phyloP scores from a whole-genome alignment of 2,329 filamentous ascomycete species.

The Paecilomyces dactylethromorphus region DNA sequence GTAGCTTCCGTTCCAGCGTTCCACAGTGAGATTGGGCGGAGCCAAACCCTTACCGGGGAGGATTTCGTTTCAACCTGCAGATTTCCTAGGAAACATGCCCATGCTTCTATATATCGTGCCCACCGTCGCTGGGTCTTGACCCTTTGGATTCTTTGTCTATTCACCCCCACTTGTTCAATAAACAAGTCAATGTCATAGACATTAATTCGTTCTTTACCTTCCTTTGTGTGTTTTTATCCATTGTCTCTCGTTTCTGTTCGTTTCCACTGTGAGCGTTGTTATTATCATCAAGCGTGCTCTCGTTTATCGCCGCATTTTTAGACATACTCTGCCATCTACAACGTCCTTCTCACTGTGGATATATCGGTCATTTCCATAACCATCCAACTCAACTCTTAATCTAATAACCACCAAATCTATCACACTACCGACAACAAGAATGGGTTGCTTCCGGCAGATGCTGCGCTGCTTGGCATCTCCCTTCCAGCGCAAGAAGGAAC shows the following conservation, averaged over 20 bases:
- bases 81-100: not conserved
- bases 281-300: not conserved
- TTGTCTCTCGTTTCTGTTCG: conserved; percentile 9
- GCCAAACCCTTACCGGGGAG: not conserved
- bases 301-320: not conserved
- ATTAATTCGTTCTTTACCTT: conserved; percentile 12
- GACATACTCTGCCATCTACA: not conserved
- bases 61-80: not conserved
- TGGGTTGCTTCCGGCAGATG: conserved; percentile 32
- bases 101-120: not conserved
- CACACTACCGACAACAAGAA: conserved; percentile 4
- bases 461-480: conserved; percentile 26
- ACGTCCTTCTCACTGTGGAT: not conserved
- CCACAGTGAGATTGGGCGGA: not conserved
- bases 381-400: not conserved
- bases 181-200: conserved; percentile 21
- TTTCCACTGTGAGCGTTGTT: conserved; percentile 14
- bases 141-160: conserved; percentile 3
- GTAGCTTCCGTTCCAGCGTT: not conserved
- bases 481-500: conserved; percentile 19
- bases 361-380: not conserved
- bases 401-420: not conserved
- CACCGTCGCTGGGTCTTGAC: conserved; percentile 1
- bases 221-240: conserved; percentile 10
- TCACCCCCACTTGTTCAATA: conserved; percentile 6